Evolutionary conservation across 331 rosid species (phyloP).

Genomic region (Malus hybrid): DNA sequence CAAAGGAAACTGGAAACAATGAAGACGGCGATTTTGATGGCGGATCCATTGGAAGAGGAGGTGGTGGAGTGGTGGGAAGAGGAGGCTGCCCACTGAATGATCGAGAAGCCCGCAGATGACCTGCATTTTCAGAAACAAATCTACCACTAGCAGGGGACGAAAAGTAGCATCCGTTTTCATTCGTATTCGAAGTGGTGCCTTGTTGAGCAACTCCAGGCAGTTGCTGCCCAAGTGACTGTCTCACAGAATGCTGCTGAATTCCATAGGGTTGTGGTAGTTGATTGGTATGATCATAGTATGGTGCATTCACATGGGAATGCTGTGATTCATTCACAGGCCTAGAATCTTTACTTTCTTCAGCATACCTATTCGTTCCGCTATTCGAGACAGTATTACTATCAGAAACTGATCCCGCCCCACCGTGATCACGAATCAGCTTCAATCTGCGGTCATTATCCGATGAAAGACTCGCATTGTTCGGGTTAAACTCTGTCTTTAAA

Average conservation of each 20-base stretch:
- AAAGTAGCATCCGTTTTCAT: constrained; percentile 24
- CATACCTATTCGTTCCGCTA: not conserved
- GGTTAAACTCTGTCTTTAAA: constrained; percentile 11
- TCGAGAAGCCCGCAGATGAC: constrained; percentile 34
- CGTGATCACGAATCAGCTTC: constrained; percentile 86
- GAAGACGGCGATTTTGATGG: constrained; percentile 30
- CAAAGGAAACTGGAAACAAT: constrained; percentile 48
- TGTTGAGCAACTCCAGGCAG: constrained; percentile 10
- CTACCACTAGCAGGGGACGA: constrained; percentile 21
- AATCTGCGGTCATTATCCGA: constrained; percentile 62
- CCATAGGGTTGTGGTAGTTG: constrained; percentile 20
- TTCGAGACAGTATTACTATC: not conserved
- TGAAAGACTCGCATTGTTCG: constrained; percentile 7
- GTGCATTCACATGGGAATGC: constrained; percentile 12
- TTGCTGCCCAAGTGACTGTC: not conserved
- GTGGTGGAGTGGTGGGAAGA: constrained; percentile 71
- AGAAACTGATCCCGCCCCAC: constrained; percentile 9
- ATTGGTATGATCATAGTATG: constrained; percentile 18
- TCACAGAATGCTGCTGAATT: constrained; percentile 13
- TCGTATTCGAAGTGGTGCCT: constrained; percentile 9
- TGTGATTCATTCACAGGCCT: constrained; percentile 12
- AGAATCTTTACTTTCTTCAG: constrained; percentile 1
- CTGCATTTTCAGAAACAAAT: constrained; percentile 17
- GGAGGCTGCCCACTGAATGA: constrained; percentile 56
- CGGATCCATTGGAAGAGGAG: constrained; percentile 58